Percentiles rank a stretch among this genome's conserved stretches.
These are phyloP conservation scores for Plasmopara halstedii DNA, from an alignment of 352 stramenopile genomes.

Conservation along the genomic window DNA sequence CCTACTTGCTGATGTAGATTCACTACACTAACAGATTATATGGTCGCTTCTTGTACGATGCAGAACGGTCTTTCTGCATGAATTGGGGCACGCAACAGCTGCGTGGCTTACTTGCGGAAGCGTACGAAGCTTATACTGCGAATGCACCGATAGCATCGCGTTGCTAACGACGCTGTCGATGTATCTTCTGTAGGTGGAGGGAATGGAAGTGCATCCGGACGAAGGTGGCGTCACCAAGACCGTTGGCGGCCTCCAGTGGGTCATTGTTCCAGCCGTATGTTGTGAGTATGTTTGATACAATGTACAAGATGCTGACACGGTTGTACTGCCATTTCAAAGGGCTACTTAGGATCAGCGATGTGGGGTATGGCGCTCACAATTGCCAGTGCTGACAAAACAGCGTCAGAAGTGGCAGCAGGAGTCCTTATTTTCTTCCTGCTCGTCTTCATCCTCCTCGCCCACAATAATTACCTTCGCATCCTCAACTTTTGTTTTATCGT, in stretches of 20 bases:
- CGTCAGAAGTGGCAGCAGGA: slow-evolving; percentile 62
- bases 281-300: neutral
- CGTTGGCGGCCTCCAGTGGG: slow-evolving; percentile 53
- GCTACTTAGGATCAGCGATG: slow-evolving; percentile 77
- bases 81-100: slow-evolving; percentile 75
- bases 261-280: slow-evolving; percentile 68
- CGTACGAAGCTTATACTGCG: slow-evolving; percentile 14
- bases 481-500: slow-evolving; percentile 83
- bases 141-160: no score
- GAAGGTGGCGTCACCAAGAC: slow-evolving; percentile 85
- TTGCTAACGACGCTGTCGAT: neutral
- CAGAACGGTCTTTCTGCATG: slow-evolving; percentile 84
- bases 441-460: slow-evolving; percentile 81
- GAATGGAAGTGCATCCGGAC: slow-evolving; percentile 85
- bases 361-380: slow-evolving; percentile 86
- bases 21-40: neutral
- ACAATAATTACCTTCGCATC: slow-evolving; percentile 80
- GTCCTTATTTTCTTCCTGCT: slow-evolving; percentile 85
- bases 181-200: slow-evolving; percentile 45
- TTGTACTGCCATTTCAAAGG: slow-evolving; percentile 22
- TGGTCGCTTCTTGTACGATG: neutral
- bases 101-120: slow-evolving; percentile 81
- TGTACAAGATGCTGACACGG: neutral
- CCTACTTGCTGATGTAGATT: neutral
- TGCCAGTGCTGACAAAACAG: slow-evolving; percentile 48